These are phyloP conservation scores for Polytolypa hystricis DNA, from an alignment of 2,329 filamentous ascomycete genomes.

Conservation along the genomic window DNA sequence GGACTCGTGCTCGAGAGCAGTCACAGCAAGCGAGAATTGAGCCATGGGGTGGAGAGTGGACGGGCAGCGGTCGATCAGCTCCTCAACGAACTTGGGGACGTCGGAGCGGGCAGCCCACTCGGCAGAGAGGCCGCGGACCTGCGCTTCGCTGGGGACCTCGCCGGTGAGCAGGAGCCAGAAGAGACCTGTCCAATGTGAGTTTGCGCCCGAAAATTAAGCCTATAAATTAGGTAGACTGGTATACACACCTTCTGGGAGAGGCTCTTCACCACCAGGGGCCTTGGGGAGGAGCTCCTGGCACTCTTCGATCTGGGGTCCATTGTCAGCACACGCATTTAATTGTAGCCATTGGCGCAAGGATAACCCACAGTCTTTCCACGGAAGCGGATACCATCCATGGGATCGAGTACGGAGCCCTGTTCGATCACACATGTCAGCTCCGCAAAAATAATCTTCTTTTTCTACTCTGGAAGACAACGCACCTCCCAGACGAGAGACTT, in stretches of 20 bases:
- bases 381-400: conserved; percentile 99
- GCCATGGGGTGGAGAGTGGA: conserved; percentile 99
- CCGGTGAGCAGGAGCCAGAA: conserved; percentile 99
- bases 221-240: no score
- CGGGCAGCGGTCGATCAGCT: conserved; percentile 99
- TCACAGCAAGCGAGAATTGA: conserved; percentile 96
- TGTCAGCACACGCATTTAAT: conserved; percentile 17
- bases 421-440: conserved; percentile 10
- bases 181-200: conserved; percentile 50
- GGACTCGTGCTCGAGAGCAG: conserved; percentile 95
- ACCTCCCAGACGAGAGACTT: conserved; percentile 97
- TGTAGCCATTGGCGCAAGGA: not conserved
- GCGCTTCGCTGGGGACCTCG: conserved; percentile 94
- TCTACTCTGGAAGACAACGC: conserved; percentile 6
- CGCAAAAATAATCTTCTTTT: not conserved
- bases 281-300: conserved; percentile 96
- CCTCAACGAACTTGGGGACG: conserved; percentile 95
- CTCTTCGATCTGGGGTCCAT: conserved; percentile 62
- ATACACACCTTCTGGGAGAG: conserved; percentile 82
- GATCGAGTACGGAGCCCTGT: conserved; percentile 83
- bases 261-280: conserved; percentile 91
- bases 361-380: conserved; percentile 75
- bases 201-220: no score
- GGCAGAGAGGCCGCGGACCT: conserved; percentile 94
- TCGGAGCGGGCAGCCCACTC: conserved; percentile 98